A percentile compares a stretch with the other conserved stretches of the same genome.
Conservation (phyloP, 441 rosid species). For the Populus hybrid region DNA sequence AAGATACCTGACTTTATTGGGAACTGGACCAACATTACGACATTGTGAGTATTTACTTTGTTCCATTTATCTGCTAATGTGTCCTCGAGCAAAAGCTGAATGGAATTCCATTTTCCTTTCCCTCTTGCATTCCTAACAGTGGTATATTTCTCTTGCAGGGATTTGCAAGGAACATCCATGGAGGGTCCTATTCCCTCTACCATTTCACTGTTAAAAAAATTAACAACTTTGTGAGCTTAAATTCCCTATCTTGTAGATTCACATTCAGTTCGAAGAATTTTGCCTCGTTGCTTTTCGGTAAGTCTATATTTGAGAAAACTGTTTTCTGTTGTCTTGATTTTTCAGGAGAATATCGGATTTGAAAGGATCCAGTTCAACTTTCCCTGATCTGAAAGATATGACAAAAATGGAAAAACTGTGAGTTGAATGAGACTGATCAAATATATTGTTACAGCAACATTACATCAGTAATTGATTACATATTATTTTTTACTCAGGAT, state of each 20-base stretch:
- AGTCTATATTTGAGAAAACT: too few species aligned
- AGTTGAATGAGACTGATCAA: slow-evolving; percentile 27
- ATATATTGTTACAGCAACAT: not conserved
- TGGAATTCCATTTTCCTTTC: not conserved
- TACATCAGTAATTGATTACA: not conserved
- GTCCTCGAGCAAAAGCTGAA: not conserved
- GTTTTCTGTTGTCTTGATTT: not conserved
- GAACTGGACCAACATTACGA: slow-evolving; percentile 57
- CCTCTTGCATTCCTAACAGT: not conserved
- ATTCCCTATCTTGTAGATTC: not conserved
- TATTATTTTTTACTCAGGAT: slow-evolving; percentile 33
- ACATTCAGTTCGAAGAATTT: not conserved
- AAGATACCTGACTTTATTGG: slow-evolving; percentile 78
- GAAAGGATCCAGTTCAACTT: slow-evolving; percentile 42
- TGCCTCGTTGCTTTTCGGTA: not conserved
- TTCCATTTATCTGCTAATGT: not conserved
- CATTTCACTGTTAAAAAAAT: slow-evolving; percentile 46
- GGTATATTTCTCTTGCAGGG: slow-evolving; percentile 31
- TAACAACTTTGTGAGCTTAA: slow-evolving; percentile 51
- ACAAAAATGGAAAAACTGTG: slow-evolving; percentile 34
- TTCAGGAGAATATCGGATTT: slow-evolving; percentile 77
- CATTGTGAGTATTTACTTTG: slow-evolving; percentile 46
- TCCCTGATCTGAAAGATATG: slow-evolving; percentile 49
- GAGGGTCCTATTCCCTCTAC: slow-evolving; percentile 77
- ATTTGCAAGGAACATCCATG: slow-evolving; percentile 80